Conservation (phyloP, 345 rosid species). For the Ceriops decandra region DNA sequence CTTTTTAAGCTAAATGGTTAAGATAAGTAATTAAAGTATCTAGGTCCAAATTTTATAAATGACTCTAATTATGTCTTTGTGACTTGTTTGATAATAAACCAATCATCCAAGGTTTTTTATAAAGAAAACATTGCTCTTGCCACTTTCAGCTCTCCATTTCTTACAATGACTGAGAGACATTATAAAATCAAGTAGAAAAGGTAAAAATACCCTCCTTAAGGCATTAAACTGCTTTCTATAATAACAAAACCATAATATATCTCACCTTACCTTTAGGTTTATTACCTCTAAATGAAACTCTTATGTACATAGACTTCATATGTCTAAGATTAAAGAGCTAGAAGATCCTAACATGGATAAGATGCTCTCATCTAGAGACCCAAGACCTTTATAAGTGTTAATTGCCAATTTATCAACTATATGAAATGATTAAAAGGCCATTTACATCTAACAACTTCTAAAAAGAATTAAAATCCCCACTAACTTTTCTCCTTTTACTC, state of each 20-base stretch:
- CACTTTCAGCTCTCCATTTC: conserved; percentile 99
- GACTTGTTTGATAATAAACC: conserved; percentile 89
- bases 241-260: conserved; percentile 73
- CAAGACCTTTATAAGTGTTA: conserved; percentile 50
- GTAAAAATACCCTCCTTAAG: conserved; percentile 70
- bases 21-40: conserved; percentile 36
- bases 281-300: conserved; percentile 68
- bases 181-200: conserved; percentile 77
- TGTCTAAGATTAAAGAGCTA: conserved; percentile 54
- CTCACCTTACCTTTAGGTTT: conserved; percentile 62
- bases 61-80: conserved; percentile 95
- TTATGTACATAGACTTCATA: conserved; percentile 64
- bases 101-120: conserved; percentile 90
- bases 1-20: conserved; percentile 5
- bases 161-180: conserved; percentile 95
- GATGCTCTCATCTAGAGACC: conserved; percentile 54
- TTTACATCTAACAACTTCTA: conserved; percentile 42
- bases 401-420: conserved; percentile 49
- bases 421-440: conserved; percentile 27
- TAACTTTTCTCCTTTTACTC: conserved; percentile 37
- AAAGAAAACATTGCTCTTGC: conserved; percentile 98
- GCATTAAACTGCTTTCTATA: conserved; percentile 80
- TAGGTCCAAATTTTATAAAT: conserved; percentile 80
- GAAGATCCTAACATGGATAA: conserved; percentile 58
- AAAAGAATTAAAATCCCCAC: conserved; percentile 53